Percentiles rank a stretch among this genome's conserved stretches.
phyloP scores from a whole-genome alignment of 1,284 basidiomycete species.

The Abortiporus biennis region DNA sequence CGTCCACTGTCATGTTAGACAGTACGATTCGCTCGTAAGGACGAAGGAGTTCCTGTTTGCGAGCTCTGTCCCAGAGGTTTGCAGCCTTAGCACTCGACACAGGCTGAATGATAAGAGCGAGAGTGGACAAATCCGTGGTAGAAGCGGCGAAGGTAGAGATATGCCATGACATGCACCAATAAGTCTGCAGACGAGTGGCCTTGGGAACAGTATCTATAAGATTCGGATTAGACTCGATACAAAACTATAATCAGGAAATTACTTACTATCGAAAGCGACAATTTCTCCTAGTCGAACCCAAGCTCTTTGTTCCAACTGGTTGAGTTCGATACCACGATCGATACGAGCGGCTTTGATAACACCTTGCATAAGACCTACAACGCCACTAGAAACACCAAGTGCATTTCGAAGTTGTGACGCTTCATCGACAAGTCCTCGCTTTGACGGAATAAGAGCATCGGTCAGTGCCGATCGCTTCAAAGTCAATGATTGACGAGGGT shows the following conservation, averaged over 20 bases:
- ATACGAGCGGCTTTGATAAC: slow-evolving; percentile 23
- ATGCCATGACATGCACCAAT: slow-evolving; percentile 40
- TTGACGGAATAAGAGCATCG: slow-evolving; percentile 25
- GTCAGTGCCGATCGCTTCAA: slow-evolving; percentile 23
- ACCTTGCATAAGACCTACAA: slow-evolving; percentile 32
- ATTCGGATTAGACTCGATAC: slow-evolving; percentile 10
- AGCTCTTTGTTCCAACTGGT: slow-evolving; percentile 41
- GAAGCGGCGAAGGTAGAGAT: slow-evolving; percentile 32
- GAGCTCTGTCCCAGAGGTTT: slow-evolving; percentile 25
- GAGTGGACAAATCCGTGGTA: slow-evolving; percentile 46
- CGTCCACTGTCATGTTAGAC: slow-evolving; percentile 40
- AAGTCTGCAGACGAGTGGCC: slow-evolving; percentile 41
- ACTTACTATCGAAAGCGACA: slow-evolving; percentile 36
- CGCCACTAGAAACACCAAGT: slow-evolving; percentile 33
- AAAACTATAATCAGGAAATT: slow-evolving; percentile 1
- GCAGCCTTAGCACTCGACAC: slow-evolving; percentile 32
- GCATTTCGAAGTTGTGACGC: slow-evolving; percentile 31
- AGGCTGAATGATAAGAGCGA: slow-evolving; percentile 47
- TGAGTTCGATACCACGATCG: slow-evolving; percentile 30
- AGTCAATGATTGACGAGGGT: slow-evolving; percentile 4
- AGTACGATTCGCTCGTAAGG: slow-evolving; percentile 52
- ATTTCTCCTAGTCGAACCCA: slow-evolving; percentile 51
- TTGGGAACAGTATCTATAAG: slow-evolving; percentile 28
- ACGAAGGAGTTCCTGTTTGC: slow-evolving; percentile 27
- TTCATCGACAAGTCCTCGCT: slow-evolving; percentile 33